A percentile compares a stretch with the other conserved stretches of the same genome.
phyloP scores from a whole-genome alignment of 257 asterid species.

The Solanum ossicruentum region DNA sequence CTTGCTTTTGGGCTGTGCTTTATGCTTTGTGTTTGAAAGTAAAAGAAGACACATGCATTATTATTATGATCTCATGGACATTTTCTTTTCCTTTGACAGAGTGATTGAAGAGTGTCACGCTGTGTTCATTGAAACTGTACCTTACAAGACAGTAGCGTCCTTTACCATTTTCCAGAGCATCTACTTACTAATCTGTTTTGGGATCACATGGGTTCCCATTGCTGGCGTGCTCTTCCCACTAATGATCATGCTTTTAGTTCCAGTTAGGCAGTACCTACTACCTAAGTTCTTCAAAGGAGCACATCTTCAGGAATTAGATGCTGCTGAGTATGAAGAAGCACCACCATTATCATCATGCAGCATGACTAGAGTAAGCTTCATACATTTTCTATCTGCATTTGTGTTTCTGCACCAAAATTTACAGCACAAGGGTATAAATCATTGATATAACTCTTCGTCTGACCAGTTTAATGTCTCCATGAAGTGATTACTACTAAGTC shows the following conservation, averaged over 20 bases:
- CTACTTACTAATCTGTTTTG: conserved; percentile 9
- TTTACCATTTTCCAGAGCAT: conserved; percentile 10
- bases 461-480: neutral
- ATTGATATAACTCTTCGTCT: neutral
- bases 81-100: neutral
- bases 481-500: neutral
- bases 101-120: conserved; percentile 10
- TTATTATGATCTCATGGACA: neutral
- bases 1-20: neutral
- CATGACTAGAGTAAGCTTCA: conserved; percentile 6
- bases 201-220: conserved; percentile 14
- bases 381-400: neutral
- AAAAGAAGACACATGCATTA: neutral
- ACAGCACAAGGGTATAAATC: neutral
- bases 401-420: neutral
- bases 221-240: conserved; percentile 11
- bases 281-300: conserved; percentile 6
- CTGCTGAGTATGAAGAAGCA: conserved; percentile 9
- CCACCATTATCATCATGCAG: conserved; percentile 4
- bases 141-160: conserved; percentile 7
- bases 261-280: conserved; percentile 8
- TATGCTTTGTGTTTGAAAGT: neutral
- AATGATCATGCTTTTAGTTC: conserved; percentile 14
- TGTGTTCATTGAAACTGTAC: conserved; percentile 6
- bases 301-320: conserved; percentile 11